These are phyloP conservation scores for Pseudogymnoascus sp. DNA, from an alignment of 2,329 filamentous ascomycete species.

Conservation along the genomic window DNA sequence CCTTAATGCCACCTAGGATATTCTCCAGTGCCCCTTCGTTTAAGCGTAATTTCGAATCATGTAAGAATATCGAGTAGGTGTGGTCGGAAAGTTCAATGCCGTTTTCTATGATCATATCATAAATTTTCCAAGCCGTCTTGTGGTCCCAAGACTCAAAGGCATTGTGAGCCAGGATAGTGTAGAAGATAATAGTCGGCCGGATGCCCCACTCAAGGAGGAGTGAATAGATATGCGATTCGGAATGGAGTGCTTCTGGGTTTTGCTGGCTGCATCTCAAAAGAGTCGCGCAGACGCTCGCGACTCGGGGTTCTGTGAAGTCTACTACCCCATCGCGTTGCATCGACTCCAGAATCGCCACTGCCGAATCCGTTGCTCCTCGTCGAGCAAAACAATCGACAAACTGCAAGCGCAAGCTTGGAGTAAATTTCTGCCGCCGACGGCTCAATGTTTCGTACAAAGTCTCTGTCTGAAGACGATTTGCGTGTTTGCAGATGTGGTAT, in stretches of 20 bases:
- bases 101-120: constrained; percentile 52
- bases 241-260: constrained; percentile 35
- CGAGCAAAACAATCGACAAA: constrained; percentile 34
- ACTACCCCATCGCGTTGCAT: constrained; percentile 33
- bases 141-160: constrained; percentile 58
- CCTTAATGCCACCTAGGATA: constrained; percentile 46
- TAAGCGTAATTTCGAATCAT: constrained; percentile 52
- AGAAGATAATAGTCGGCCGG: constrained; percentile 52
- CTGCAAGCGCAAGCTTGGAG: constrained; percentile 22
- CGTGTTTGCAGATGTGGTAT: not conserved
- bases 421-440: constrained; percentile 17
- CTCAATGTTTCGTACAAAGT: constrained; percentile 20
- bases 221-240: constrained; percentile 47
- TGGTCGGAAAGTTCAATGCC: constrained; percentile 55
- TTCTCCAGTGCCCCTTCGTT: constrained; percentile 41
- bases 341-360: constrained; percentile 38
- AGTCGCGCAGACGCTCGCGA: constrained; percentile 50
- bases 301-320: constrained; percentile 39
- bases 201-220: constrained; percentile 53
- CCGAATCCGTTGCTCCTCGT: constrained; percentile 33
- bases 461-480: constrained; percentile 1
- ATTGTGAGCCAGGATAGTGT: constrained; percentile 64
- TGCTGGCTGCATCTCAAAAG: constrained; percentile 16
- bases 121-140: constrained; percentile 56
- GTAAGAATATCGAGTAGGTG: constrained; percentile 63